Evolutionary conservation across 495 filamentous ascomycete genomes (phyloP).

Genomic region (Penicillium samsonianum): DNA sequence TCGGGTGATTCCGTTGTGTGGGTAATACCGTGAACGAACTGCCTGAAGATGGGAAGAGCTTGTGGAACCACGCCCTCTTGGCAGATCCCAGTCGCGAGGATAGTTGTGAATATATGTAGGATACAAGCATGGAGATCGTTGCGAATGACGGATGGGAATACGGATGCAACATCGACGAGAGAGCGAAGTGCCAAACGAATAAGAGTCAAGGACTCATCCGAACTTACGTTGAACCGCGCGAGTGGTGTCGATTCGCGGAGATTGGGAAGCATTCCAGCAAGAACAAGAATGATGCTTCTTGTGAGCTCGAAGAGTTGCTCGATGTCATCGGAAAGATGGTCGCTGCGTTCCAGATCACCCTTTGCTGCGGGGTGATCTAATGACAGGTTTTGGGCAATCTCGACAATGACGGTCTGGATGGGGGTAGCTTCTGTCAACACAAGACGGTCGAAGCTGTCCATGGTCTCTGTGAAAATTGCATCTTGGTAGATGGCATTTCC

Average conservation of each 20-base stretch:
- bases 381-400: conserved; percentile 87
- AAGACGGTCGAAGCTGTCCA: conserved; percentile 92
- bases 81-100: conserved; percentile 82
- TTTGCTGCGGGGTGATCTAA: conserved; percentile 88
- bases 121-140: conserved; percentile 96
- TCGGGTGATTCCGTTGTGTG: conserved; percentile 40
- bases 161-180: conserved; percentile 88
- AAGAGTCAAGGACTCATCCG: conserved; percentile 80
- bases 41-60: conserved; percentile 85
- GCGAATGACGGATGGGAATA: conserved; percentile 95
- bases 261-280: conserved; percentile 84
- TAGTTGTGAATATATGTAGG: conserved; percentile 92
- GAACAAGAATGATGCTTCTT: conserved; percentile 88
- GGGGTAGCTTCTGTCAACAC: conserved; percentile 85
- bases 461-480: conserved; percentile 93
- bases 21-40: conserved; percentile 78
- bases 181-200: conserved; percentile 78
- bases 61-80: conserved; percentile 88
- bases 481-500: conserved; percentile 96
- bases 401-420: conserved; percentile 90
- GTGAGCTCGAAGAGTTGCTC: conserved; percentile 98
- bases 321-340: conserved; percentile 90
- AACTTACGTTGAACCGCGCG: conserved; percentile 58
- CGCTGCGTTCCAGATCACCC: conserved; percentile 60
- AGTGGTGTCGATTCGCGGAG: conserved; percentile 73